A percentile compares a stretch with the other conserved stretches of the same genome.
These are phyloP conservation scores for Flueggea neowawraea DNA, from an alignment of 441 rosid genomes.

Conservation along the genomic window DNA sequence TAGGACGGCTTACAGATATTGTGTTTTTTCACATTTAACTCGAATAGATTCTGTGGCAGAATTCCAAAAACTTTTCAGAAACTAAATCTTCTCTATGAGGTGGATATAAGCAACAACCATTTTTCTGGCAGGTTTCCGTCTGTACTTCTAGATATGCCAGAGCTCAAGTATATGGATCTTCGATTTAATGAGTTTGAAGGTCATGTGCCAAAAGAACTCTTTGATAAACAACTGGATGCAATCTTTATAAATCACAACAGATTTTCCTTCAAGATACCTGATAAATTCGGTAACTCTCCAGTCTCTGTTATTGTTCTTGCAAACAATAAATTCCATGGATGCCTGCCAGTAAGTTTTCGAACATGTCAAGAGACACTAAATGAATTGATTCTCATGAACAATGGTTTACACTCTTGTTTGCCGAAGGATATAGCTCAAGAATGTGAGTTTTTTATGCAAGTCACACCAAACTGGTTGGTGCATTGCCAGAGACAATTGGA, in stretches of 20 bases:
- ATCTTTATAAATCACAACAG: slow-evolving; percentile 80
- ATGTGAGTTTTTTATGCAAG: slow-evolving; percentile 74
- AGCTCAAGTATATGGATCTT: slow-evolving; percentile 79
- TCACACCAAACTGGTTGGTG: slow-evolving; percentile 59
- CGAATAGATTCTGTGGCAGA: slow-evolving; percentile 84
- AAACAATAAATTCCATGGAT: slow-evolving; percentile 72
- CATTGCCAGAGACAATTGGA: slow-evolving; percentile 60
- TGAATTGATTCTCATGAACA: slow-evolving; percentile 70
- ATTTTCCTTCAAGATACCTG: slow-evolving; percentile 68
- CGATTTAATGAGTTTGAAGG: slow-evolving; percentile 96
- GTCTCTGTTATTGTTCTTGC: slow-evolving; percentile 87
- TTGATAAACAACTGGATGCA: slow-evolving; percentile 76
- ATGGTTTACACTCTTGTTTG: slow-evolving; percentile 67
- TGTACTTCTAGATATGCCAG: slow-evolving; percentile 57
- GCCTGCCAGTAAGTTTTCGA: slow-evolving; percentile 68
- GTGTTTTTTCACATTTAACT: slow-evolving; percentile 75
- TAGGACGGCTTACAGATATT: slow-evolving; percentile 74
- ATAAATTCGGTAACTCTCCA: slow-evolving; percentile 82
- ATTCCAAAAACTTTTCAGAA: slow-evolving; percentile 50
- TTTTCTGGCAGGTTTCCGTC: slow-evolving; percentile 79
- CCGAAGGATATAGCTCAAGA: slow-evolving; percentile 65
- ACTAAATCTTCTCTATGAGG: slow-evolving; percentile 67
- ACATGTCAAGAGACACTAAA: slow-evolving; percentile 68
- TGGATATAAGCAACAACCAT: slow-evolving; percentile 90
- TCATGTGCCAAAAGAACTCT: slow-evolving; percentile 60